Percentiles rank a stretch among this genome's conserved stretches.
These are phyloP conservation scores for Arxiozyma slooffiae DNA, from an alignment of 1,139 yeast species.

Conservation along the genomic window DNA sequence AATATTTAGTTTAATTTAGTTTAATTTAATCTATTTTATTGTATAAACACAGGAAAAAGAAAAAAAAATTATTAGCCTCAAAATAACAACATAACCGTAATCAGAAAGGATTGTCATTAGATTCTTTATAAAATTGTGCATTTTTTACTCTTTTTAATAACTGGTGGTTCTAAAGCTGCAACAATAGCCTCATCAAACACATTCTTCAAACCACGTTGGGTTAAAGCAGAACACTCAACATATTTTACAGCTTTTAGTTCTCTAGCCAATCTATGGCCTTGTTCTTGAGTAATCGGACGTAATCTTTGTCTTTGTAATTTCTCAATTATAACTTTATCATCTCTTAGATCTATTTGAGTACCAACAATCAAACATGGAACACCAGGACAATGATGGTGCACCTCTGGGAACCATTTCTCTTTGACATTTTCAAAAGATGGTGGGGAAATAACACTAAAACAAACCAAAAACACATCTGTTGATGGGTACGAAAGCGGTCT, in stretches of 20 bases:
- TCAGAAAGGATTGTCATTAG: background rate
- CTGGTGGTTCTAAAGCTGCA: slow-evolving; percentile 89
- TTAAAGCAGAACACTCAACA: slow-evolving; percentile 95
- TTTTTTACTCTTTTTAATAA: slow-evolving; percentile 60
- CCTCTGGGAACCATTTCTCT: slow-evolving; percentile 98
- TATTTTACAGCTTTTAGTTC: slow-evolving; percentile 92
- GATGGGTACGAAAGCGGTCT: slow-evolving; percentile 96
- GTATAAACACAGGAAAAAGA: background rate
- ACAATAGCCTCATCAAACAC: slow-evolving; percentile 97
- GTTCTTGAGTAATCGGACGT: slow-evolving; percentile 74
- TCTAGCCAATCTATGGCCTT: slow-evolving; percentile 87
- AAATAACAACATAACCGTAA: background rate
- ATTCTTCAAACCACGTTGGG: slow-evolving; percentile 90
- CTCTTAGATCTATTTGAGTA: slow-evolving; percentile 89
- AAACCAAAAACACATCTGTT: slow-evolving; percentile 89
- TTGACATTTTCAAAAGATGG: slow-evolving; percentile 97
- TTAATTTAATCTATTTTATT: too few species aligned
- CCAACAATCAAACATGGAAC: slow-evolving; percentile 95
- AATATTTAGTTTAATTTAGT: too few species aligned
- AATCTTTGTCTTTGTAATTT: slow-evolving; percentile 85
- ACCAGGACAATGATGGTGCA: slow-evolving; percentile 95
- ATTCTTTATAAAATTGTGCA: slow-evolving; percentile 51
- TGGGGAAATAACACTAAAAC: slow-evolving; percentile 91
- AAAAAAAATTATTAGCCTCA: background rate
- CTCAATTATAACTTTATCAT: slow-evolving; percentile 81